Percentiles rank a stretch among this genome's conserved stretches.
phyloP scores from a whole-genome alignment of 176 grass and related monocot genomes.

The Ananas comosus region DNA sequence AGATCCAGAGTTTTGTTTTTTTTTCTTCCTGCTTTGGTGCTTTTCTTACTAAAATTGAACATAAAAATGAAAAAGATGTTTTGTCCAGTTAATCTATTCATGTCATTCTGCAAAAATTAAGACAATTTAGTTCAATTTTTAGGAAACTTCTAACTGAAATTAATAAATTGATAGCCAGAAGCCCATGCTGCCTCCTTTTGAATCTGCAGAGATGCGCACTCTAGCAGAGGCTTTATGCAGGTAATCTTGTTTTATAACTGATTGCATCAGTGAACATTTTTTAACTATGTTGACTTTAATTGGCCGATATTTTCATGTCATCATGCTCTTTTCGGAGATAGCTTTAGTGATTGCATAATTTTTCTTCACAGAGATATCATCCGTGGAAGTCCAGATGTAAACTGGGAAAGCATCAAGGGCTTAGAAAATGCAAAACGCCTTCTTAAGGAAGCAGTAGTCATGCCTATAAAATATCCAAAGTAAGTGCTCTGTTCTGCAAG shows the following conservation, averaged over 20 bases:
- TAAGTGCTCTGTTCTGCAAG: constrained; percentile 30
- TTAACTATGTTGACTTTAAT: neutral
- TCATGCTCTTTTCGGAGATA: neutral
- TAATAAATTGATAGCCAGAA: constrained; percentile 53
- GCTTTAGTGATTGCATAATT: neutral
- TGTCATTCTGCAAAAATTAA: neutral
- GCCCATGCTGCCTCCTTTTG: constrained; percentile 69
- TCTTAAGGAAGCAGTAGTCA: constrained; percentile 89
- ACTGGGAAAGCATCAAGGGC: constrained; percentile 98
- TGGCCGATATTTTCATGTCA: neutral
- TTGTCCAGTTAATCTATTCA: neutral
- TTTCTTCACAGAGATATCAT: constrained; percentile 62
- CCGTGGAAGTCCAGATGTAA: constrained; percentile 86
- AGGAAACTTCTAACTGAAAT: neutral
- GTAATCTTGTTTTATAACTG: constrained; percentile 27
- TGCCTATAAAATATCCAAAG: constrained; percentile 99
- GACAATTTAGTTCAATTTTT: neutral
- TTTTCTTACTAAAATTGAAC: neutral
- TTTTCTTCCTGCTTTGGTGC: neutral
- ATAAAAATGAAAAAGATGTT: neutral
- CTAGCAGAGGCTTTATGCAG: constrained; percentile 73
- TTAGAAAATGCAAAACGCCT: constrained; percentile 81
- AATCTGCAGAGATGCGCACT: constrained; percentile 81
- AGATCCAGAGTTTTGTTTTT: neutral
- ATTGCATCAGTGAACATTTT: neutral